Evolutionary conservation across 1,139 yeast genomes (phyloP).

Genomic region (Hansenula lynferdii): DNA sequence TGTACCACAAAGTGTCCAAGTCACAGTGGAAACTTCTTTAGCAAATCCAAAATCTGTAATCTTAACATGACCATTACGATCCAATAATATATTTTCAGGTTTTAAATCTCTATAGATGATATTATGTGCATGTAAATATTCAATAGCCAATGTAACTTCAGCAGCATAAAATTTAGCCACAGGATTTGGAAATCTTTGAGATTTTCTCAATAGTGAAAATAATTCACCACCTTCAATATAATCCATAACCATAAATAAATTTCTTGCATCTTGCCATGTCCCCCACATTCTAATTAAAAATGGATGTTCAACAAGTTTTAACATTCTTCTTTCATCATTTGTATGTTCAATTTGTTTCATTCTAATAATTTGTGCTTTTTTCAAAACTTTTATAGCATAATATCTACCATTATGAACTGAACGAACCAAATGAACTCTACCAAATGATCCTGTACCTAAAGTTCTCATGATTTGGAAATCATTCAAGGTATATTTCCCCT

Average conservation of each 20-base stretch:
- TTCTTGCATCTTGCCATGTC: constrained; percentile 87
- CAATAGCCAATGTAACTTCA: constrained; percentile 88
- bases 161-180: constrained; percentile 98
- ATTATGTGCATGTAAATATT: constrained; percentile 85
- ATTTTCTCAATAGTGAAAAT: constrained; percentile 80
- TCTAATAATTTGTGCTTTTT: constrained; percentile 85
- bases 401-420: constrained; percentile 91
- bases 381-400: constrained; percentile 91
- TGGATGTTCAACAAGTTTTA: constrained; percentile 90
- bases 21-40: constrained; percentile 88
- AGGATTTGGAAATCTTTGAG: constrained; percentile 94
- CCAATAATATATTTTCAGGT: constrained; percentile 91
- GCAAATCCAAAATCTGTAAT: constrained; percentile 98
- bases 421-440: constrained; percentile 90
- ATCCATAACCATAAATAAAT: constrained; percentile 96
- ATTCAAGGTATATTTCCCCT: constrained; percentile 80
- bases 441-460: constrained; percentile 96
- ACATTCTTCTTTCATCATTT: constrained; percentile 93
- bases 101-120: constrained; percentile 93
- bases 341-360: constrained; percentile 99
- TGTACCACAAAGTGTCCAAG: constrained; percentile 96
- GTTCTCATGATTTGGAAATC: constrained; percentile 95
- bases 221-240: constrained; percentile 98
- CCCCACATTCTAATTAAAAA: constrained; percentile 98
- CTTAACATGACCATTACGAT: constrained; percentile 92